These are phyloP conservation scores for Dactylonectria estremocensis DNA, from an alignment of 2,329 filamentous ascomycete genomes.

Conservation along the genomic window DNA sequence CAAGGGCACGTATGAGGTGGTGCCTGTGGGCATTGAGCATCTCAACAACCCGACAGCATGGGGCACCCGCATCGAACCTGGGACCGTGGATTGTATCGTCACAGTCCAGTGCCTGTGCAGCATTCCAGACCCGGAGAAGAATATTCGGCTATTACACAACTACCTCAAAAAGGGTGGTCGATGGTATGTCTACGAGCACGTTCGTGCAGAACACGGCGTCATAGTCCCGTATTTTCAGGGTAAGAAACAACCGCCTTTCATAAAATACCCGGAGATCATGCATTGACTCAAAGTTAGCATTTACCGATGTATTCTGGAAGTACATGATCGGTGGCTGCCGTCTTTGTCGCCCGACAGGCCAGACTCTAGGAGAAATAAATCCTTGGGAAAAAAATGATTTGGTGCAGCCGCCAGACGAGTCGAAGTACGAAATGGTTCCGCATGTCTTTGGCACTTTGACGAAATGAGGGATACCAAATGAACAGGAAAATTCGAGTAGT, in stretches of 20 bases:
- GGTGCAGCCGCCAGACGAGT: slow-evolving; percentile 56
- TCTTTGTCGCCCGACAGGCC: slow-evolving; percentile 64
- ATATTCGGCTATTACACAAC: slow-evolving; percentile 69
- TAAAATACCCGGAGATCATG: not conserved
- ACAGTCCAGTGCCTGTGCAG: slow-evolving; percentile 75
- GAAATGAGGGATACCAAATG: slow-evolving; percentile 57
- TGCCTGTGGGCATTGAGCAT: slow-evolving; percentile 74
- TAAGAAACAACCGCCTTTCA: slow-evolving; percentile 53
- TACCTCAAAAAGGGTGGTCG: slow-evolving; percentile 73
- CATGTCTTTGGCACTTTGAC: slow-evolving; percentile 67
- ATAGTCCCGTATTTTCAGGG: slow-evolving; percentile 63
- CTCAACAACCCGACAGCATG: slow-evolving; percentile 60
- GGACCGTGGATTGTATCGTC: slow-evolving; percentile 72
- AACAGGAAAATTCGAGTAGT: too few relatives aligned
- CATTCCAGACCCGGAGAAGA: slow-evolving; percentile 71
- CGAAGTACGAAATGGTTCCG: slow-evolving; percentile 61
- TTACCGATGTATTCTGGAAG: slow-evolving; percentile 69
- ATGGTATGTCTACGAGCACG: slow-evolving; percentile 77
- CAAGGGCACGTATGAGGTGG: slow-evolving; percentile 71
- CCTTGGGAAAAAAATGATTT: slow-evolving; percentile 67
- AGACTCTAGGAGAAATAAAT: slow-evolving; percentile 62
- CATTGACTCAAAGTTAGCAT: slow-evolving; percentile 51
- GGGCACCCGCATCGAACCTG: slow-evolving; percentile 64
- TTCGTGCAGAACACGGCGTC: slow-evolving; percentile 58
- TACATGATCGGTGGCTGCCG: slow-evolving; percentile 66